A percentile compares a stretch with the other conserved stretches of the same genome.
Evolutionary conservation across 1,284 basidiomycete species (phyloP).

Genomic region (Meira miltonrushii): DNA sequence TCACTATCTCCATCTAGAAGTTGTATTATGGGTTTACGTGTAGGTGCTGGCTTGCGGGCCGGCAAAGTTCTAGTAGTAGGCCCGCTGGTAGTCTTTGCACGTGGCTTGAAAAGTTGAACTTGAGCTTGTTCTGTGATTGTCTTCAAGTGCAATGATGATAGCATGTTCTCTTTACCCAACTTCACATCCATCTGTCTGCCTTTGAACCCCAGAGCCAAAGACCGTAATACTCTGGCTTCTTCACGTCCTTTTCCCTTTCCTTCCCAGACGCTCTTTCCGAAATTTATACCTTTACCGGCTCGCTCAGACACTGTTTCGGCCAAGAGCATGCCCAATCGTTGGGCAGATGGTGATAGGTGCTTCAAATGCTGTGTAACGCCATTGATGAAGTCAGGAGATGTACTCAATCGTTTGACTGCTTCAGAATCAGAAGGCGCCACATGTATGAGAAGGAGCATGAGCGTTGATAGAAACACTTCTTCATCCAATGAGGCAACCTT

Average conservation of each 20-base stretch:
- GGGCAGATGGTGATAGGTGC: constrained; percentile 62
- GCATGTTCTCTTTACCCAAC: background rate
- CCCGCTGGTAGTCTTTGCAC: no score
- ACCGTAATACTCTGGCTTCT: constrained; percentile 37
- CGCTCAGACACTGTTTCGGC: constrained; percentile 61
- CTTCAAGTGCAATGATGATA: background rate
- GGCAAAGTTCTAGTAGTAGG: background rate
- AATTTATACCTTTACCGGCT: constrained; percentile 63
- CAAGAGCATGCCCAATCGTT: constrained; percentile 86
- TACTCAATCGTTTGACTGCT: constrained; percentile 30
- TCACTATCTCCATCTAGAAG: background rate
- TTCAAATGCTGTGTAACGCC: constrained; percentile 67
- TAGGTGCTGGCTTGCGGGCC: background rate
- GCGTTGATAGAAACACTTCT: constrained; percentile 63
- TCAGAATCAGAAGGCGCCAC: no score
- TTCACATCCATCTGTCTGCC: background rate
- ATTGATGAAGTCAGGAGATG: constrained; percentile 64
- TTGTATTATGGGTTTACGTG: background rate
- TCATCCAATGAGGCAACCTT: constrained; percentile 4
- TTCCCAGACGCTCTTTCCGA: constrained; percentile 70
- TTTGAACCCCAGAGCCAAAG: constrained; percentile 10
- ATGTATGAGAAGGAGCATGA: constrained; percentile 60
- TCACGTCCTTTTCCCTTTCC: constrained; percentile 65
- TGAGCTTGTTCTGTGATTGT: background rate
- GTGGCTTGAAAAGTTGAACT: background rate